Conservation (phyloP, 352 stramenopile genomes). For the Globisporangium acanthophoron region DNA sequence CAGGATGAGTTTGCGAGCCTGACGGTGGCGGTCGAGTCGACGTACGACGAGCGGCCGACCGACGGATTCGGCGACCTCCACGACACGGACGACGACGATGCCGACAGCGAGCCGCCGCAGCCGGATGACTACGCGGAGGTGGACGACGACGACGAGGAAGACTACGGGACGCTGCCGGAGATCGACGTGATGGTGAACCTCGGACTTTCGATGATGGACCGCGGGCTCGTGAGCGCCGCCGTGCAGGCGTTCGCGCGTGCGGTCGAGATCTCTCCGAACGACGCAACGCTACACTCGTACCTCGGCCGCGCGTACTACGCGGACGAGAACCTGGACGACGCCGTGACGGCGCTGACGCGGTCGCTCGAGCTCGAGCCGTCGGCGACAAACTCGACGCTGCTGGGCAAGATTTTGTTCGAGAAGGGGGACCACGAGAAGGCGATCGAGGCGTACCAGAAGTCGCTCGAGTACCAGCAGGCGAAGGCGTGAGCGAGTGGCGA, state of each 20-base stretch:
- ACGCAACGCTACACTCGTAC: constrained; percentile 70
- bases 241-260: constrained; percentile 82
- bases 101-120: constrained; percentile 40
- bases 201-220: constrained; percentile 78
- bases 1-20: constrained; percentile 47
- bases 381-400: constrained; percentile 77
- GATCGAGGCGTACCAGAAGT: constrained; percentile 83
- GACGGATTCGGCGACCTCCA: constrained; percentile 26
- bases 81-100: constrained; percentile 46
- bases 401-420: constrained; percentile 86
- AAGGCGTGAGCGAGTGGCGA: constrained; percentile 6
- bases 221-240: constrained; percentile 65
- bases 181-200: constrained; percentile 80
- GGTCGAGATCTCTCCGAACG: constrained; percentile 72
- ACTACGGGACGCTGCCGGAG: constrained; percentile 64
- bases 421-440: constrained; percentile 85
- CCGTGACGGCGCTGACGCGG: constrained; percentile 49
- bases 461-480: constrained; percentile 51
- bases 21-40: constrained; percentile 35
- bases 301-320: constrained; percentile 80
- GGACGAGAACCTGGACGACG: constrained; percentile 78
- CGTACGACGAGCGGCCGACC: constrained; percentile 39
- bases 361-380: constrained; percentile 71
- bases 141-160: constrained; percentile 58
- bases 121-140: constrained; percentile 49